phyloP scores from a whole-genome alignment of 2,329 filamentous ascomycete species.

The Stagonosporopsis vannaccii region DNA sequence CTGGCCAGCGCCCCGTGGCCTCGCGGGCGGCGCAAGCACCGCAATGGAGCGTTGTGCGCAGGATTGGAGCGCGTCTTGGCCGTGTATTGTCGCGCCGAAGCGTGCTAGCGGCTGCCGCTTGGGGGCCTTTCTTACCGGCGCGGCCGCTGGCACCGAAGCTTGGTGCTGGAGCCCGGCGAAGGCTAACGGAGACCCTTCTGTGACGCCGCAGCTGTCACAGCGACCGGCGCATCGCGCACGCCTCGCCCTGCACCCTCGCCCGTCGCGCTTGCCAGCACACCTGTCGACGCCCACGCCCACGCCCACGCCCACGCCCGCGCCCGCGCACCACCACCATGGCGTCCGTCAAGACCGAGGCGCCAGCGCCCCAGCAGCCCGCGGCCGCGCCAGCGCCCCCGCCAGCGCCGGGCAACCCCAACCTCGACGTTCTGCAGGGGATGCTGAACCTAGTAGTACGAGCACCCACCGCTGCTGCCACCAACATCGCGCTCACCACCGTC shows the following conservation, averaged over 20 bases:
- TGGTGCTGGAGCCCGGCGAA: not conserved
- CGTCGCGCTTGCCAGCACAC: too few relatives aligned
- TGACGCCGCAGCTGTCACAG: slow-evolving; percentile 21
- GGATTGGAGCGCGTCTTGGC: slow-evolving; percentile 8
- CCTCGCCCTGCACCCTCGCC: slow-evolving; percentile 19
- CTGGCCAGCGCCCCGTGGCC: too few relatives aligned
- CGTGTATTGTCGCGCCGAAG: slow-evolving; percentile 14
- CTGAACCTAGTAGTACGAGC: slow-evolving; percentile 56
- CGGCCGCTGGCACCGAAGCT: too few relatives aligned
- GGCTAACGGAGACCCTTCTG: slow-evolving; percentile 22
- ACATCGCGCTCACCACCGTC: slow-evolving; percentile 12
- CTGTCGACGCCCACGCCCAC: too few relatives aligned
- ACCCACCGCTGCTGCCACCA: not conserved
- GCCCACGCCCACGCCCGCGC: too few relatives aligned
- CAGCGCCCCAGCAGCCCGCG: slow-evolving; percentile 16
- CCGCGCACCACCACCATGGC: slow-evolving; percentile 20
- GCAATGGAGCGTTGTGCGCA: not conserved
- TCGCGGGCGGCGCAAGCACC: too few relatives aligned
- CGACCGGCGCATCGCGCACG: slow-evolving; percentile 13
- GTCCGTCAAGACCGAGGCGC: slow-evolving; percentile 17
- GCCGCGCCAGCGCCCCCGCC: slow-evolving; percentile 16
- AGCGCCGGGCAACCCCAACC: slow-evolving; percentile 29
- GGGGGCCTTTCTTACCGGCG: too few relatives aligned
- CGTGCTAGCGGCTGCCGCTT: slow-evolving; percentile 20
- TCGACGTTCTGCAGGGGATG: slow-evolving; percentile 57